Evolutionary conservation across 805 yeast genomes (phyloP).

Genomic region (Middelhovenomyces tepae): DNA sequence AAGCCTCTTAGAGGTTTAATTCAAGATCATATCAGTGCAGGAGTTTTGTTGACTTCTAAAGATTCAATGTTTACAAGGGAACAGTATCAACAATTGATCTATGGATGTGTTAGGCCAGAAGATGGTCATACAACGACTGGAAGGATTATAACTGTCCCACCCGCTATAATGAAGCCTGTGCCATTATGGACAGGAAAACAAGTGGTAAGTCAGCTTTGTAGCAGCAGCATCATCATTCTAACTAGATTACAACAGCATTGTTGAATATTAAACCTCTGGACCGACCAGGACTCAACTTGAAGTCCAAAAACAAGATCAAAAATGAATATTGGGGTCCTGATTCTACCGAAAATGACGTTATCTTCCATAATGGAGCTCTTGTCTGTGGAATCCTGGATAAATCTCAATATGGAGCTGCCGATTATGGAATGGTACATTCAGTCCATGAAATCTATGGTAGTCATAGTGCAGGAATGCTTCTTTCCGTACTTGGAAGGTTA

Average conservation of each 20-base stretch:
- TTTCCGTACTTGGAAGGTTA: conserved; percentile 88
- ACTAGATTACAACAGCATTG: conserved; percentile 86
- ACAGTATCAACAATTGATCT: conserved; percentile 84
- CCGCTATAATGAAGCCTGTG: conserved; percentile 77
- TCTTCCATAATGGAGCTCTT: conserved; percentile 80
- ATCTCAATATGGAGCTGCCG: conserved; percentile 97
- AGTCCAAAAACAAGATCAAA: conserved; percentile 80
- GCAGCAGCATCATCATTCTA: no score
- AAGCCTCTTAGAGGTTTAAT: conserved; percentile 97
- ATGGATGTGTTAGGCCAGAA: conserved; percentile 93
- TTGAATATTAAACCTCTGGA: conserved; percentile 77
- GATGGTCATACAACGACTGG: conserved; percentile 74
- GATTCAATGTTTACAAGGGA: conserved; percentile 88
- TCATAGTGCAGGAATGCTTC: conserved; percentile 75
- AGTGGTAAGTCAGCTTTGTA: no score
- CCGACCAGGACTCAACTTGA: conserved; percentile 86
- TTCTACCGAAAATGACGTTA: conserved; percentile 76
- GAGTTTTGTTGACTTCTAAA: conserved; percentile 95
- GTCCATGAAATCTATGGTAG: conserved; percentile 95
- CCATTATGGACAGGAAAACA: conserved; percentile 99
- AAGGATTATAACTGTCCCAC: conserved; percentile 71
- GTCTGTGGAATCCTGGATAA: conserved; percentile 91
- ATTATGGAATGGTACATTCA: conserved; percentile 94
- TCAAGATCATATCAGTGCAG: conserved; percentile 98
- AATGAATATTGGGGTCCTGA: conserved; percentile 89